phyloP scores from a whole-genome alignment of 768 basidiomycete species.

The Clitopilus hobsonii region DNA sequence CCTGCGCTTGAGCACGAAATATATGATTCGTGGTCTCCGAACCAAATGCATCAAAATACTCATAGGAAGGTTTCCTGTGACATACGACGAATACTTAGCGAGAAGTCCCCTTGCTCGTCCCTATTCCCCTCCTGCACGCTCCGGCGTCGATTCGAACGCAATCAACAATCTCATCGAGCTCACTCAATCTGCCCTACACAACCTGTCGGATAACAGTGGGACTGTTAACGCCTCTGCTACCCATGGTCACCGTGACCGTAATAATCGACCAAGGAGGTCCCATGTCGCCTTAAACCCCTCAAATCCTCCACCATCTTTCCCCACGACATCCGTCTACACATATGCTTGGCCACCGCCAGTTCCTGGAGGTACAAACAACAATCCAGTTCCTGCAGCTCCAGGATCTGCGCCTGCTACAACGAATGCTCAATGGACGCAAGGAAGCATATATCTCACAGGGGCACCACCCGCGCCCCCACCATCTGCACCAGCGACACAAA shows the following conservation, averaged over 20 bases:
- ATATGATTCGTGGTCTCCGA: conserved; percentile 49
- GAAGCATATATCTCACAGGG: too few species aligned
- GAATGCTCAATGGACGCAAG: not conserved
- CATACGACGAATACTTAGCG: conserved; percentile 30
- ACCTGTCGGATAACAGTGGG: not conserved
- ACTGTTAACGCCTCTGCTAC: not conserved
- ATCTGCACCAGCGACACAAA: not conserved
- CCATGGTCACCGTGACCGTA: conserved; percentile 1
- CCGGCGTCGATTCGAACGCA: conserved; percentile 1
- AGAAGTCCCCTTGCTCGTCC: conserved; percentile 15
- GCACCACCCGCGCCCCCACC: not conserved
- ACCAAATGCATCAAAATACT: conserved; percentile 47
- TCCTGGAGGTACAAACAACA: not conserved
- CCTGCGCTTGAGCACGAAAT: conserved; percentile 61
- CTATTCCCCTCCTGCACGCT: conserved; percentile 2
- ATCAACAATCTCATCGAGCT: conserved; percentile 2
- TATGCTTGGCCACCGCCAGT: not conserved
- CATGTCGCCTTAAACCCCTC: not conserved
- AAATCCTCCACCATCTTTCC: not conserved
- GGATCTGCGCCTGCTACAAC: not conserved
- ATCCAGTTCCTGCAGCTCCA: not conserved
- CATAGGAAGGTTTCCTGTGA: conserved; percentile 31
- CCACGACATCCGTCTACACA: not conserved
- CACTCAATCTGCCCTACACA: not conserved
- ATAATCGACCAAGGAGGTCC: not conserved